Evolutionary conservation across 75 land plant species (phyloP), one percentile per base, ranked within the genome.

Genomic region (Picea glauca): DNA sequence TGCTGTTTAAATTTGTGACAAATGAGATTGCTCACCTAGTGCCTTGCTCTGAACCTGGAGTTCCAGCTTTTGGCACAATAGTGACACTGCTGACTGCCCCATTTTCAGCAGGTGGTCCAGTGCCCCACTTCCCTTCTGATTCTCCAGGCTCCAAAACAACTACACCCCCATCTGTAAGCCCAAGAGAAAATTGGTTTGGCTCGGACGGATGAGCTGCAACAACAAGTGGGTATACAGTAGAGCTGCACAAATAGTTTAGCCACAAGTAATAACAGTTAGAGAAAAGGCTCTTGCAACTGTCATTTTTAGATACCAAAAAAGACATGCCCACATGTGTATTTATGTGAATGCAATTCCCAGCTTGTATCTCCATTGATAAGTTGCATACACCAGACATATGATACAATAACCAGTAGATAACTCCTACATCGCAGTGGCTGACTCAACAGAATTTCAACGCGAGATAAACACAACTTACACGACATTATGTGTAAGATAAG

Each of bases 161-260:
- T 33, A 90, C 91, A 46, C 83, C 21, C 23, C 91, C 90, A 66
- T 90, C 87, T 21, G 82, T 80, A 31, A 89, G 72, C 31, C 91
- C 91, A 58, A 89, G 43, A 4, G 91, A 87, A 64, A 89, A 84
- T 62, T 87, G 91, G 35, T 82, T 87, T 17, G 84, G 84, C 54
- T 89, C 87, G 1, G 83, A 70, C 11, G 91, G 91, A 87, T 90
- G 91, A 14, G 87, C 87, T 4, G 91, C 90, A 56, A 90, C 77
- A 0, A 83, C 89, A 40, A 85, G 79, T 20, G 91, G 90, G 60
- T 87, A 81, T 7, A 79, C 85, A 61, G 14, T 40, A 15, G 77
- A 74, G 78, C 88, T 88, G 90, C 58, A 68, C 18, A 20, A 43
- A 70, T 43, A 70, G 20, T 40, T 70, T 18, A 40, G 20, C 13